Evolutionary conservation across 2,329 filamentous ascomycete genomes (phyloP).

Genomic region (Dactylellina drechsleri): DNA sequence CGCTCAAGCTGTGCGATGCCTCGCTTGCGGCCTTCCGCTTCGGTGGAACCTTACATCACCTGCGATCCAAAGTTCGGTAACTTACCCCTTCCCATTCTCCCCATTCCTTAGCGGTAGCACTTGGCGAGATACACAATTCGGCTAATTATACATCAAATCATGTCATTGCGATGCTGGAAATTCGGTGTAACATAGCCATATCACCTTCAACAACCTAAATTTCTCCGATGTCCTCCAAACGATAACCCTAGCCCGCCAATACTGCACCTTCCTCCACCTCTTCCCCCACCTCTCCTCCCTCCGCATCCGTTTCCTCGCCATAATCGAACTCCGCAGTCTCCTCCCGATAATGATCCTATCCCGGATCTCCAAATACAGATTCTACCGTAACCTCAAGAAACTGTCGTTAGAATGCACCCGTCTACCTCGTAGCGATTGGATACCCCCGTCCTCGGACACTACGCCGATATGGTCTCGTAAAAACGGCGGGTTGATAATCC

Average conservation of each 20-base stretch:
- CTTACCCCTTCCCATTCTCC: conserved; percentile 2
- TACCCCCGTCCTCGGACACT: conserved; percentile 5
- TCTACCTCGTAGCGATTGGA: not conserved
- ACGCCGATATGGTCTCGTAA: conserved; percentile 8
- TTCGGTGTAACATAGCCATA: conserved; percentile 5
- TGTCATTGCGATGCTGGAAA: not conserved
- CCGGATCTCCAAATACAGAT: conserved; percentile 6
- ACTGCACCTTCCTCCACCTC: conserved; percentile 1
- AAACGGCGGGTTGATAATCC: not conserved
- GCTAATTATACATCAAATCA: not conserved
- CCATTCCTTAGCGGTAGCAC: not conserved
- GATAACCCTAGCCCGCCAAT: not conserved
- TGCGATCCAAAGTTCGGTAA: conserved; percentile 35
- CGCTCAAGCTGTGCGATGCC: conserved; percentile 1
- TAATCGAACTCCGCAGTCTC: conserved; percentile 8
- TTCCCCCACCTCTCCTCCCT: conserved; percentile 14
- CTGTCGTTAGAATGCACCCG: conserved; percentile 15
- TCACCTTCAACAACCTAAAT: not conserved
- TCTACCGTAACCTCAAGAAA: conserved; percentile 8
- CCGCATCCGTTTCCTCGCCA: not conserved
- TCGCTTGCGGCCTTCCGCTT: conserved; percentile 10
- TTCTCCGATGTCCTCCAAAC: conserved; percentile 6
- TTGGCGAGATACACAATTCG: not conserved
- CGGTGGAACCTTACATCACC: not conserved
- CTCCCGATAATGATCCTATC: conserved; percentile 18